Conservation (phyloP, 176 grass and related monocot genomes). For the Ampelocalamus luodianensis region DNA sequence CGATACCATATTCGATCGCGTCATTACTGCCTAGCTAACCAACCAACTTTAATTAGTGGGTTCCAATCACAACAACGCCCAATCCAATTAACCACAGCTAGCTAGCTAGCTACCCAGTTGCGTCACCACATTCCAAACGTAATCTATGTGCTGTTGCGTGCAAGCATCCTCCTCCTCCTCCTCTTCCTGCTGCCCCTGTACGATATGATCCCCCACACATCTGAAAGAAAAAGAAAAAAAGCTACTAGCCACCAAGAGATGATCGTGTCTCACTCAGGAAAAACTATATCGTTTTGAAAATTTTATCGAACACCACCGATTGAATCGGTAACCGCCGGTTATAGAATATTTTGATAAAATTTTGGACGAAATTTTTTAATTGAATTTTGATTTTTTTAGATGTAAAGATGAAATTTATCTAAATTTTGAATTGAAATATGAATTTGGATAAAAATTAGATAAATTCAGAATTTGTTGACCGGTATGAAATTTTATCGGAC, state of each 20-base stretch:
- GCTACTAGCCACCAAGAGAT: background rate
- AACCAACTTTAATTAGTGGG: conserved; percentile 47
- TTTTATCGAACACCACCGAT: too few species aligned
- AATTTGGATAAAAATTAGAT: too few species aligned
- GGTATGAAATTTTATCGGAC: too few species aligned
- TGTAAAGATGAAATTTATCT: too few species aligned
- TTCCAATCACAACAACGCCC: background rate
- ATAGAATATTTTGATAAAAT: too few species aligned
- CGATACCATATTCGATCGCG: background rate
- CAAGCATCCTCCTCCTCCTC: conserved; percentile 44
- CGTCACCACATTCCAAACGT: conserved; percentile 4
- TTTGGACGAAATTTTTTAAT: too few species aligned
- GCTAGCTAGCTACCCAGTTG: background rate
- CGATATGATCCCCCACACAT: background rate
- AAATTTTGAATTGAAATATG: too few species aligned
- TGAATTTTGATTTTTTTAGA: too few species aligned
- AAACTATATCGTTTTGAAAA: too few species aligned
- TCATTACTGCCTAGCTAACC: conserved; percentile 31
- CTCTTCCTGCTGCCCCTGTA: background rate
- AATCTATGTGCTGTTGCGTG: conserved; percentile 39
- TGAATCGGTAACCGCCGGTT: too few species aligned
- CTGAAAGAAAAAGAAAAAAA: background rate
- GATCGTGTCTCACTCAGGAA: conserved; percentile 12
- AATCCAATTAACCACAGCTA: conserved; percentile 18
- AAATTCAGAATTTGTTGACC: too few species aligned